A percentile compares a stretch with the other conserved stretches of the same genome.
These are phyloP conservation scores for Taphrina flavorubra DNA, from an alignment of 1,139 yeast species.

Conservation along the genomic window DNA sequence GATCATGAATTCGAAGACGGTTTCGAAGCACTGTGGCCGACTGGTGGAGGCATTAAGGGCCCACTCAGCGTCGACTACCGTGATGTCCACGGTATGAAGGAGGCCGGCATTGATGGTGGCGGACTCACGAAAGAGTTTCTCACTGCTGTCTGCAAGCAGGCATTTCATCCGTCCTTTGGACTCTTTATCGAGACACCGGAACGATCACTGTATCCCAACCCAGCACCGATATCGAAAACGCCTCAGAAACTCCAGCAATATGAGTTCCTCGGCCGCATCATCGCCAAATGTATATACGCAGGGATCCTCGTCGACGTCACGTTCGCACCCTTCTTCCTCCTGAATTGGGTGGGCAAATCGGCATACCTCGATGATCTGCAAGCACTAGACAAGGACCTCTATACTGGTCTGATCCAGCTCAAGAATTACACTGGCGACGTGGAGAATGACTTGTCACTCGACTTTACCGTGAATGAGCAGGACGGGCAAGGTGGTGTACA, in stretches of 20 bases:
- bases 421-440: constrained; percentile 64
- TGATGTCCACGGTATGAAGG: constrained; percentile 74
- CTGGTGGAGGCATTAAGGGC: constrained; percentile 62
- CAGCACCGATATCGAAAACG: constrained; percentile 54
- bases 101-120: constrained; percentile 96
- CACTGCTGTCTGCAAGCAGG: constrained; percentile 73
- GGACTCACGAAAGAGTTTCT: constrained; percentile 92
- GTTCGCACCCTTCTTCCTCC: constrained; percentile 85
- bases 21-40: constrained; percentile 59
- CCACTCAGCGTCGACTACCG: constrained; percentile 68
- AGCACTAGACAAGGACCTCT: constrained; percentile 71
- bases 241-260: constrained; percentile 54
- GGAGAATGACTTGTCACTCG: constrained; percentile 64
- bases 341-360: constrained; percentile 61
- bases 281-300: constrained; percentile 92
- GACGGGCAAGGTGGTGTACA: constrained; percentile 49
- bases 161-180: constrained; percentile 59
- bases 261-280: constrained; percentile 74
- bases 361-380: constrained; percentile 69
- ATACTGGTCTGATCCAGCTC: constrained; percentile 67
- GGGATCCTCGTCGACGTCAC: constrained; percentile 78
- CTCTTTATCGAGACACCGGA: constrained; percentile 63
- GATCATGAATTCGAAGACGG: constrained; percentile 78
- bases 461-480: constrained; percentile 59
- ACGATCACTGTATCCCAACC: constrained; percentile 76